Percentiles rank a stretch among this genome's conserved stretches.
Evolutionary conservation across 2,329 filamentous ascomycete species (phyloP).

Genomic region (Hypoxylon sp.): DNA sequence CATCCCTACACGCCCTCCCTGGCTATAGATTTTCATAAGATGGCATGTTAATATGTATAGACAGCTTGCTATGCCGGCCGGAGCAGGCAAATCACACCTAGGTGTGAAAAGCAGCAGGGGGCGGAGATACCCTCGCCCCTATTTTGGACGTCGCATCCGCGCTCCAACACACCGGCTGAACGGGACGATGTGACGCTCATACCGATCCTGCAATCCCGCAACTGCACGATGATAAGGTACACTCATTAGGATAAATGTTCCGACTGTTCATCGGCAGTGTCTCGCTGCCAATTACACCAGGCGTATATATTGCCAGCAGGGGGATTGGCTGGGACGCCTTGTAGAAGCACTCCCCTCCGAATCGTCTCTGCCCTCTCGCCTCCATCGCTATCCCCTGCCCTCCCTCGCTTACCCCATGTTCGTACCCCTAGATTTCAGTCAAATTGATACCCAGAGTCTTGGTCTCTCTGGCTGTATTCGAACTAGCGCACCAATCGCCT

Average conservation of each 20-base stretch:
- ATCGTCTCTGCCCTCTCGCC: background rate
- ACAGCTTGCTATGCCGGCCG: slow-evolving; percentile 13
- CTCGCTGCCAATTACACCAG: slow-evolving; percentile 32
- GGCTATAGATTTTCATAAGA: slow-evolving; percentile 4
- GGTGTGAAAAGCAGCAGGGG: slow-evolving; percentile 27
- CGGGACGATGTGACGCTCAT: slow-evolving; percentile 31
- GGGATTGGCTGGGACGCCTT: slow-evolving; percentile 30
- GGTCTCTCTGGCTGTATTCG: background rate
- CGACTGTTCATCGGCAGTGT: slow-evolving; percentile 21
- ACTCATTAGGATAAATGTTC: slow-evolving; percentile 28
- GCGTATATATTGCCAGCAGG: slow-evolving; percentile 15
- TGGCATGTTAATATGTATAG: too few relatives aligned
- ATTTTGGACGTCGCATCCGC: too few relatives aligned
- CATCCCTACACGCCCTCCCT: slow-evolving; percentile 11
- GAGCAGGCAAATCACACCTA: slow-evolving; percentile 27
- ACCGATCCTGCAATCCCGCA: slow-evolving; percentile 33
- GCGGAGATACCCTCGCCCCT: too few relatives aligned
- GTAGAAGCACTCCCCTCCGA: slow-evolving; percentile 17
- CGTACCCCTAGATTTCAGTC: slow-evolving; percentile 11
- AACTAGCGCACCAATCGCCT: slow-evolving; percentile 9
- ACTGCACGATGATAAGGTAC: slow-evolving; percentile 17
- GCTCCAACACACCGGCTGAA: slow-evolving; percentile 18
- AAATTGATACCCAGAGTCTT: slow-evolving; percentile 3
- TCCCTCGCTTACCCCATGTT: background rate
- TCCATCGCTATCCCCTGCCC: background rate